Evolutionary conservation across 2,329 filamentous ascomycete species (phyloP).

Genomic region (Phaeomoniella chlamydospora): DNA sequence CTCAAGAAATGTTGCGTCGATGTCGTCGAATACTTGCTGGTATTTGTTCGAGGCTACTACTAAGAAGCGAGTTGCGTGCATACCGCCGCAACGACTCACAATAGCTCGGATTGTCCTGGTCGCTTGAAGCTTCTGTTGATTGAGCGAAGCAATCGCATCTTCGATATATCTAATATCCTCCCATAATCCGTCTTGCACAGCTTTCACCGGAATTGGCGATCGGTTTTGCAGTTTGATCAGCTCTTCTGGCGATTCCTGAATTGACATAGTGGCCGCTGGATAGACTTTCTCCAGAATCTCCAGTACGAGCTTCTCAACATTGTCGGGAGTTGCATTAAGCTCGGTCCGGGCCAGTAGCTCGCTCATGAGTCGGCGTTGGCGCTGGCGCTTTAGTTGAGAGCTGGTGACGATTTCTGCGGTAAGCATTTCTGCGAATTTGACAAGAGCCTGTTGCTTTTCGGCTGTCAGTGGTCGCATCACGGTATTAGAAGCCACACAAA

Average conservation of each 20-base stretch:
- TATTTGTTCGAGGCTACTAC: slow-evolving; percentile 27
- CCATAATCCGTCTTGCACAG: slow-evolving; percentile 26
- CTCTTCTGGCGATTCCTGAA: slow-evolving; percentile 13
- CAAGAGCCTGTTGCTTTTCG: slow-evolving; percentile 17
- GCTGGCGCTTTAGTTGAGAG: slow-evolving; percentile 21
- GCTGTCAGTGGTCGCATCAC: slow-evolving; percentile 16
- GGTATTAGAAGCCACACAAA: slow-evolving; percentile 27
- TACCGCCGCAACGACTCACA: slow-evolving; percentile 19
- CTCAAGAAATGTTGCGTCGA: slow-evolving; percentile 31
- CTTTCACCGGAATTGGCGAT: slow-evolving; percentile 12
- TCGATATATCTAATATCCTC: slow-evolving; percentile 28
- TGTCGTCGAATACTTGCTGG: slow-evolving; percentile 29
- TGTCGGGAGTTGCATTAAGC: slow-evolving; percentile 3
- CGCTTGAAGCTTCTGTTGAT: slow-evolving; percentile 19
- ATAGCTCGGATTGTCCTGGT: slow-evolving; percentile 22
- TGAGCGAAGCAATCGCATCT: slow-evolving; percentile 17
- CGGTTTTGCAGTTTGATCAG: slow-evolving; percentile 14
- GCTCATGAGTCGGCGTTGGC: slow-evolving; percentile 22
- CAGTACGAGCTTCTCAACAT: slow-evolving; percentile 14
- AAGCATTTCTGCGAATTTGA: slow-evolving; percentile 23
- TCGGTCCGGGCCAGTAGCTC: slow-evolving; percentile 18
- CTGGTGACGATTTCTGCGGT: slow-evolving; percentile 26
- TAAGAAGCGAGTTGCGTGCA: slow-evolving; percentile 14
- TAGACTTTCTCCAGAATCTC: slow-evolving; percentile 18
- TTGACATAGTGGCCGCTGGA: slow-evolving; percentile 15